phyloP scores from a whole-genome alignment of 2,329 filamentous ascomycete species.

The Botrytis squamosa region DNA sequence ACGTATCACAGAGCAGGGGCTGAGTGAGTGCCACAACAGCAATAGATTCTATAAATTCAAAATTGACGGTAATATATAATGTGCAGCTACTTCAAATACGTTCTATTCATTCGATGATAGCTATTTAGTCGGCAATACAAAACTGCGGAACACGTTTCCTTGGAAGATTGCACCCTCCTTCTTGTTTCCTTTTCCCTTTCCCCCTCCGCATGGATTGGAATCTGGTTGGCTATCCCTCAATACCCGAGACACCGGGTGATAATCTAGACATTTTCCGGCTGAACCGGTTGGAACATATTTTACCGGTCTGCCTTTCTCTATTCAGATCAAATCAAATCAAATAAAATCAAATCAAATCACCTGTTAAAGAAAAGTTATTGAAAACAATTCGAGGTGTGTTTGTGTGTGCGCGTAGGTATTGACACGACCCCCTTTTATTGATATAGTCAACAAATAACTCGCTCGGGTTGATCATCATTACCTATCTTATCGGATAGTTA shows the following conservation, averaged over 20 bases:
- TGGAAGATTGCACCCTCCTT: neutral
- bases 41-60: neutral
- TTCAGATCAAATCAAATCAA: neutral
- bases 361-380: neutral
- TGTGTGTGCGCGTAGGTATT: neutral
- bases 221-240: neutral
- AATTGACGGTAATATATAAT: neutral
- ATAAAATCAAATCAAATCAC: neutral
- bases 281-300: neutral
- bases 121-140: neutral
- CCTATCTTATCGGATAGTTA: neutral
- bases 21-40: neutral
- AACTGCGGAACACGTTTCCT: neutral
- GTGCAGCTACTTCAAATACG: neutral
- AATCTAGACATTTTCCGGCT: neutral
- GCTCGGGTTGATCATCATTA: neutral
- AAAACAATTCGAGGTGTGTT: neutral
- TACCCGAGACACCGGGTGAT: constrained; percentile 12
- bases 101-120: neutral
- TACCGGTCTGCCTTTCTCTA: neutral
- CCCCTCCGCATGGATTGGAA: neutral
- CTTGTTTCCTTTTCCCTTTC: neutral
- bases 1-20: neutral
- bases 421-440: neutral
- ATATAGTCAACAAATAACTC: neutral